Base-by-base conservation (phyloP, 139 green algal genomes). In the Astrephomene gubernaculifera region DNA sequence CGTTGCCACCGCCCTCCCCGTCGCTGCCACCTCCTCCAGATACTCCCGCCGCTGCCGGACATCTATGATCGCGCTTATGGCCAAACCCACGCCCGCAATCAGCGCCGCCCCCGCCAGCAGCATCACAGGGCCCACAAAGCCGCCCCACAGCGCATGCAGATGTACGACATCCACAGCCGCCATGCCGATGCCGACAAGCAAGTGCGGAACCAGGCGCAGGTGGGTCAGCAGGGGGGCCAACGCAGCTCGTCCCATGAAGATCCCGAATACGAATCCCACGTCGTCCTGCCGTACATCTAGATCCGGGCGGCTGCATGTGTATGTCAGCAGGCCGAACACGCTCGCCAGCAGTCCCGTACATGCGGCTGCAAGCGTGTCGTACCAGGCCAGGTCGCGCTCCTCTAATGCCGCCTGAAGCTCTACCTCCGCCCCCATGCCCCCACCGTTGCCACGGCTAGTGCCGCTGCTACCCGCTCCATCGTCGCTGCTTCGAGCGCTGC, bases 251-350 rank as follows among this genome's bases (percentile, higher is more conserved):
- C 52, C 31, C 49, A 53, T 36, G 49, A 69, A 54, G 52, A 81
- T 69, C 10, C 52, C 52, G 8, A 81, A 69, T 53, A 81, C 53
- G 21, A 69, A 81, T 17, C 52, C 52, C 25, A 36, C 19, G 4
- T 70, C 53, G 53, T 81, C 73, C 73, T 81, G 73, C 35, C 53
- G 52, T 69, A 81, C 52, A 41, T 81, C 52, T 53, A 81, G 53
- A 9, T 53, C 35, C 73, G 73, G 73, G 14, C 73, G 73, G 49
- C 73, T 69, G 73, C 73, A 69, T 7, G 73, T 81, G 73, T 81
- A 81, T 35, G 73, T 81, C 73, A 81, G 10, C 8, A 81, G 21
- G 52, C 73, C 73, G 33, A 81, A 53, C 73, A 81, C 22, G 53
- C 52, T 69, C 44, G 73, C 73, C 53, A 81, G 17, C 73, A 81